Percentiles rank a stretch among this genome's conserved stretches.
Evolutionary conservation across 345 rosid species (phyloP).

Genomic region (Isatis tinctoria): DNA sequence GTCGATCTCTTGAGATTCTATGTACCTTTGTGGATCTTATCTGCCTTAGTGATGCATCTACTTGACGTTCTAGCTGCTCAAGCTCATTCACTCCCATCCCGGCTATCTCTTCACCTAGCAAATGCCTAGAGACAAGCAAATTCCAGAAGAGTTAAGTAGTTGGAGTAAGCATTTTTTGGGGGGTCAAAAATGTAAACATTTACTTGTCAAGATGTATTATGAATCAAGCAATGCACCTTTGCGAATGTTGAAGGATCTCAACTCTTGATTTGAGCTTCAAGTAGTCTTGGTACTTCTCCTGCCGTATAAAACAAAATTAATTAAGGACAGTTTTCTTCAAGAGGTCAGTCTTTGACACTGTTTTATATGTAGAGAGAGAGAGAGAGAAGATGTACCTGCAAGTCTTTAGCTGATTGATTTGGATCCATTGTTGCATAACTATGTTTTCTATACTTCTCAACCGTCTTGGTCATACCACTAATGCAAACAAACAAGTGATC

Average conservation of each 20-base stretch:
- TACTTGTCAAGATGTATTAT: background rate
- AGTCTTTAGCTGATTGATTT: constrained; percentile 43
- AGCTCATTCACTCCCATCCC: constrained; percentile 56
- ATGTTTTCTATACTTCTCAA: constrained; percentile 61
- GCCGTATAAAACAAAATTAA: background rate
- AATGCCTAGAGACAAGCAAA: constrained; percentile 43
- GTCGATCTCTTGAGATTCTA: background rate
- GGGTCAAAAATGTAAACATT: too few species aligned
- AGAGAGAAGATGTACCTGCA: constrained; percentile 38
- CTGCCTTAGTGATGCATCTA: constrained; percentile 65
- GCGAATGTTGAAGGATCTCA: constrained; percentile 59
- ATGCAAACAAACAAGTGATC: constrained; percentile 14
- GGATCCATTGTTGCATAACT: constrained; percentile 47
- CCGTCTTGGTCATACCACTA: constrained; percentile 51
- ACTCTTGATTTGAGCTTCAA: constrained; percentile 55
- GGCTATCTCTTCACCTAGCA: constrained; percentile 76
- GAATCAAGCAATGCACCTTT: constrained; percentile 45
- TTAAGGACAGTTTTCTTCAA: background rate
- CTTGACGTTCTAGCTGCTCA: constrained; percentile 71
- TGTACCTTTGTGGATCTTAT: constrained; percentile 73
- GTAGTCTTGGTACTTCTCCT: constrained; percentile 68
- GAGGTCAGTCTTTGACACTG: constrained; percentile 10
- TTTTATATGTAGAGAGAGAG: background rate
- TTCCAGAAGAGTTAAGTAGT: background rate
- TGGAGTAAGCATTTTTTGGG: too few species aligned